Conservation (phyloP, 2,329 filamentous ascomycete species). For the Penicillium frequentans region DNA sequence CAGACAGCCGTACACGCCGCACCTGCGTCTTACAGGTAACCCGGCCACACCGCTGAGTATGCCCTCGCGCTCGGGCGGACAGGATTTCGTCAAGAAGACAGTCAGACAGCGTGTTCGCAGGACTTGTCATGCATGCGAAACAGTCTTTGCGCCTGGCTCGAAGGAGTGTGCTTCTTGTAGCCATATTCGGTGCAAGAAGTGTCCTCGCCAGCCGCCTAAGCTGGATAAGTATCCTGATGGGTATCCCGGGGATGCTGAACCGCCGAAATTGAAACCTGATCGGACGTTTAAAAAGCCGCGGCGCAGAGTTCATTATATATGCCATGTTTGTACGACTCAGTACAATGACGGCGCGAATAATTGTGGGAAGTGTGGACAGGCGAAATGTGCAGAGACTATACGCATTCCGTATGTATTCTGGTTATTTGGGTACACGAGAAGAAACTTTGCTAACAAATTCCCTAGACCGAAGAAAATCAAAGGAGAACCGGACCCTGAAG, state of each 20-base stretch:
- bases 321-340: conserved; percentile 39
- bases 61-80: conserved; percentile 65
- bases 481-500: conserved; percentile 39
- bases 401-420: conserved; percentile 42
- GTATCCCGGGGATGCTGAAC: conserved; percentile 46
- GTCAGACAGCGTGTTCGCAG: conserved; percentile 72
- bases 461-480: conserved; percentile 42
- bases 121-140: conserved; percentile 72
- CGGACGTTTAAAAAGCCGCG: conserved; percentile 41
- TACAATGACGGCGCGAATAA: conserved; percentile 33
- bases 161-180: conserved; percentile 69
- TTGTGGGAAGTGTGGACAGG: conserved; percentile 43
- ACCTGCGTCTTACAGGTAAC: conserved; percentile 32
- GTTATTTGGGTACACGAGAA: neutral
- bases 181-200: conserved; percentile 76
- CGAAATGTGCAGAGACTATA: conserved; percentile 42
- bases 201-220: conserved; percentile 69
- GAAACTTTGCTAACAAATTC: conserved; percentile 6
- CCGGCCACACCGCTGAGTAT: conserved; percentile 41
- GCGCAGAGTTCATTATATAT: conserved; percentile 42
- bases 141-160: conserved; percentile 57
- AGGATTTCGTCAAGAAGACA: conserved; percentile 71
- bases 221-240: conserved; percentile 46
- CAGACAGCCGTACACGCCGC: conserved; percentile 23
- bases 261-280: conserved; percentile 32